Base-by-base conservation (phyloP, 2,329 filamentous ascomycete species). In the Fusarium brachygibbosum region DNA sequence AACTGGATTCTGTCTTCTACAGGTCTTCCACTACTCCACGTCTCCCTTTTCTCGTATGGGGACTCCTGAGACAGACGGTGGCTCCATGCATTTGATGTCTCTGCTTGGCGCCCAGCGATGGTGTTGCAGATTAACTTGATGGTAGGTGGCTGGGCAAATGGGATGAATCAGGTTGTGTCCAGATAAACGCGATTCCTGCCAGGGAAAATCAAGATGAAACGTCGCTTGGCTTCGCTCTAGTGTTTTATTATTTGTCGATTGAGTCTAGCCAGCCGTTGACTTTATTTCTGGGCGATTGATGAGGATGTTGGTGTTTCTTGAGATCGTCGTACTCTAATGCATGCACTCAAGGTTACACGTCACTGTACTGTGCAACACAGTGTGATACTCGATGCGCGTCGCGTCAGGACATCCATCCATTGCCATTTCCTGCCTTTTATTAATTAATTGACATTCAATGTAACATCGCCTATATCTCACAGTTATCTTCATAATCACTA, bases 191-290 rank as follows among this genome's bases (percentile, higher is more conserved):
- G 6, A 25, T 12, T 28, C 21, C 35, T 21, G 41, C 40, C 62
- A 59, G 42, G 53, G n/a, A 60, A 66, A 6, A 25, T 11, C 9
- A 38, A 28, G n/a, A 53, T 54, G 60, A 65, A 65, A 65, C 62
- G 1, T 35, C 32, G 3, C 12, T 52, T 51, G 35, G 50, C 40
- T 23, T 60, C 14, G 37, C 41, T 44, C 37, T 65, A 65, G 53
- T 45, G 31, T 65, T 49, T 42, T 42, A 7, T 29, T 23, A 46
- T 38, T 52, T 32, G 29, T 38, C 28, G 41, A 65, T 29, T 21
- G 31, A 65, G 13, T 7, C 23, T 58, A 31, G 31, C 41, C n/a
- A 40, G 53, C 62, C 52, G 59, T 65, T 58, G 29, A 2, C 35
- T n/a, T 45, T 45, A 38, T 28, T 35, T 34, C 17, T 28, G 5